These are phyloP conservation scores for Papiliotrema laurentii DNA, from an alignment of 1,284 basidiomycete genomes.

Conservation along the genomic window DNA sequence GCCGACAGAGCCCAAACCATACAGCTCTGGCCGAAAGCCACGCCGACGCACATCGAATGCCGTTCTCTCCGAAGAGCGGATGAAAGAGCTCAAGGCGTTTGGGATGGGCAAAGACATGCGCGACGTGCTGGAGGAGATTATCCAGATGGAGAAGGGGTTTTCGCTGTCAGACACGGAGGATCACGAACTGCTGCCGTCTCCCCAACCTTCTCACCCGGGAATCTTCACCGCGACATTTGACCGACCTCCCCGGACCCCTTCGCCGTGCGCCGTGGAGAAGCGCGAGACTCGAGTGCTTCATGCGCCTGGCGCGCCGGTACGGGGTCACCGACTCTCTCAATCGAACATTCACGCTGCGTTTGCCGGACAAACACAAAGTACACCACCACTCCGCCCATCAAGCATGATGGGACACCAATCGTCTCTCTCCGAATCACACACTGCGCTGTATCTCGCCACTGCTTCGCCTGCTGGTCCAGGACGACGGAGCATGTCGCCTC, in stretches of 20 bases:
- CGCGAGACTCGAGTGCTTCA: conserved; percentile 4
- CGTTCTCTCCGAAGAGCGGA: conserved; percentile 4
- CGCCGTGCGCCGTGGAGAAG: conserved; percentile 18
- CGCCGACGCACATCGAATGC: not conserved
- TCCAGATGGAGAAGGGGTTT: conserved; percentile 47
- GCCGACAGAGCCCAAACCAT: not conserved
- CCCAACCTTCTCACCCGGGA: conserved; percentile 1
- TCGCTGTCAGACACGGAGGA: conserved; percentile 28
- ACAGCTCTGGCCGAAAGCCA: not conserved
- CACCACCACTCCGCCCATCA: conserved; percentile 17
- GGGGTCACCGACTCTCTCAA: conserved; percentile 21
- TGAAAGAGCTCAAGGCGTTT: conserved; percentile 19
- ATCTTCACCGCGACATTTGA: conserved; percentile 28
- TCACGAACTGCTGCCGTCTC: not conserved
- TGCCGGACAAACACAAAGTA: not conserved
- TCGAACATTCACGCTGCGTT: conserved; percentile 6
- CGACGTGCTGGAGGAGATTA: conserved; percentile 47
- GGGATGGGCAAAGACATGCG: conserved; percentile 44
- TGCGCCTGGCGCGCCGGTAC: conserved; percentile 25
- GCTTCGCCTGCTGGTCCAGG: conserved; percentile 31
- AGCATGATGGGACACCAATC: conserved; percentile 35
- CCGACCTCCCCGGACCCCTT: conserved; percentile 36
- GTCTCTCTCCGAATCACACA: conserved; percentile 44
- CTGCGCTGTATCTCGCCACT: conserved; percentile 41
- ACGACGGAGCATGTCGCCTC: conserved; percentile 33